Evolutionary conservation across 176 grass and related monocot species (phyloP).

Genomic region (Zizania latifolia): DNA sequence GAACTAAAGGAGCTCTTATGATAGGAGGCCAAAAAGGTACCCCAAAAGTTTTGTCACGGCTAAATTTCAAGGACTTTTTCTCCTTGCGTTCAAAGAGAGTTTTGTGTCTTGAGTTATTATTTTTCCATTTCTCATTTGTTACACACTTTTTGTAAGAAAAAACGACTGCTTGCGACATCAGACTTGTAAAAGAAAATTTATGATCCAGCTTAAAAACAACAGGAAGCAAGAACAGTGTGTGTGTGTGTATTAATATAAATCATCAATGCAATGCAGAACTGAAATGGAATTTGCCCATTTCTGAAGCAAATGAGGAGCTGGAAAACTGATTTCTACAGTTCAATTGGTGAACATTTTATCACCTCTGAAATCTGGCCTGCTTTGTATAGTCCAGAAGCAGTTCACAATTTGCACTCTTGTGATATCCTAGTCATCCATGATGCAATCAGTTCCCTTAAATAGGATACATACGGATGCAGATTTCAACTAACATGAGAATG

Average conservation of each 20-base stretch:
- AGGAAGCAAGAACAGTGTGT: neutral
- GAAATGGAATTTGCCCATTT: neutral
- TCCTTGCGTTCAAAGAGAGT: neutral
- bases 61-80: constrained; percentile 2
- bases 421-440: constrained; percentile 29
- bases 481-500: constrained; percentile 20
- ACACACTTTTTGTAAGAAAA: neutral
- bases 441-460: neutral
- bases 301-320: neutral
- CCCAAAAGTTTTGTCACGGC: constrained; percentile 17
- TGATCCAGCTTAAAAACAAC: too few relatives aligned
- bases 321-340: neutral
- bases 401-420: neutral
- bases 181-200: neutral
- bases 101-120: neutral
- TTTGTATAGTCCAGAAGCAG: neutral
- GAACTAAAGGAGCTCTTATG: neutral
- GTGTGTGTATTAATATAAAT: too few relatives aligned
- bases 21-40: constrained; percentile 39
- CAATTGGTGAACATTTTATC: neutral
- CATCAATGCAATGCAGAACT: neutral
- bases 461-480: neutral
- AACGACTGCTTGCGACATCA: neutral
- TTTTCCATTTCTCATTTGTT: neutral
- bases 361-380: neutral